Evolutionary conservation across 2,329 filamentous ascomycete genomes (phyloP).

Genomic region (Ophiostoma pallidulum): DNA sequence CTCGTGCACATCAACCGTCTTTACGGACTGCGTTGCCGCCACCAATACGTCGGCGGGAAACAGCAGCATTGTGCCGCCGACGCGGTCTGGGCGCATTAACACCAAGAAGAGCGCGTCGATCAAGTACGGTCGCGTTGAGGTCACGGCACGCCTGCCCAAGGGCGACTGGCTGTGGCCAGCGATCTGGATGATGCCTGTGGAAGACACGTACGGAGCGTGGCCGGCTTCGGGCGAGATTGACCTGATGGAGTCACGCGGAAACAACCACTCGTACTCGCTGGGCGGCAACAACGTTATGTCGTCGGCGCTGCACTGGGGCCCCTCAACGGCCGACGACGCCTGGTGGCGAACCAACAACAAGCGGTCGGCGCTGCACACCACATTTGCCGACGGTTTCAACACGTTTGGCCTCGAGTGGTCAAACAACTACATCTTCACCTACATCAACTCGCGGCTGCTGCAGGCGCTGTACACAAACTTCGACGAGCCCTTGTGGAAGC

Average conservation of each 20-base stretch:
- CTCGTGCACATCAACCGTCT: slow-evolving; percentile 55
- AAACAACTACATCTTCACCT: slow-evolving; percentile 80
- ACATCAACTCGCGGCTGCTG: slow-evolving; percentile 68
- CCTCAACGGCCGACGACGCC: slow-evolving; percentile 59
- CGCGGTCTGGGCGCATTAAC: slow-evolving; percentile 68
- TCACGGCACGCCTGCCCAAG: slow-evolving; percentile 62
- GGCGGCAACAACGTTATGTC: slow-evolving; percentile 76
- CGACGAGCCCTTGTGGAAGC: slow-evolving; percentile 55
- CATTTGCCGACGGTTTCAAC: slow-evolving; percentile 60
- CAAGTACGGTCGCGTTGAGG: slow-evolving; percentile 74
- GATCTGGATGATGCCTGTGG: slow-evolving; percentile 80
- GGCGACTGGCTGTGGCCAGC: slow-evolving; percentile 88
- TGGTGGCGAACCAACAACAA: slow-evolving; percentile 82
- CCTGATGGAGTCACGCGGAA: slow-evolving; percentile 70
- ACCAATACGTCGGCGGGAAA: slow-evolving; percentile 66
- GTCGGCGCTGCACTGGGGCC: slow-evolving; percentile 76
- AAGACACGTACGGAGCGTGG: slow-evolving; percentile 66
- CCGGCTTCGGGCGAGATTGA: slow-evolving; percentile 77
- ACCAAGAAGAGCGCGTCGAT: slow-evolving; percentile 61
- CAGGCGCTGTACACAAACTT: slow-evolving; percentile 76
- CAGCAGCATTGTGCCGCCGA: slow-evolving; percentile 65
- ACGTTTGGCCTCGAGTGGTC: slow-evolving; percentile 80
- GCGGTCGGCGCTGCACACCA: slow-evolving; percentile 62
- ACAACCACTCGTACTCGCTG: slow-evolving; percentile 66
- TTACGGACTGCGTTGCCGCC: slow-evolving; percentile 53